Evolutionary conservation across 148 eudicot species (phyloP), one percentile per base, ranked within the genome.

Genomic region (Talinum fruticosum): DNA sequence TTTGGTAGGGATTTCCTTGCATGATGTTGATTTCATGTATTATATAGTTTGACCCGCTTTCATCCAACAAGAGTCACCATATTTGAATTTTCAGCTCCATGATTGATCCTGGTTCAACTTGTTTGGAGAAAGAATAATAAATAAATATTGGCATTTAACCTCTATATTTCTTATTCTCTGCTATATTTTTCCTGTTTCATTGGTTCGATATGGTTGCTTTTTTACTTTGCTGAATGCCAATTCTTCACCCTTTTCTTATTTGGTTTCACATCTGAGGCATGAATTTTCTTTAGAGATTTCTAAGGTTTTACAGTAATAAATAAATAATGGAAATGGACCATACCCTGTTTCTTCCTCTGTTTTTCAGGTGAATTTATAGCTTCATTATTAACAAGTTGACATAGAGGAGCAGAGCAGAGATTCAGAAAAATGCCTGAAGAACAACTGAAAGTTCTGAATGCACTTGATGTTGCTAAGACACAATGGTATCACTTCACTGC

Each of bases 401-500:
- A 30, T 66, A 32, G 10, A n/a, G 18, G 29, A 26, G 76, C 19
- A 26, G 26, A 62, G 2, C 19, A 28, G 75, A 23, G 5, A 16
- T 21, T n/a, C 6, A 1, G 1, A 15, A 62, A 59, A 34, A 82
- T 82, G 84, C 5, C 81, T 26, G 29, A 71, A 79, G 90, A 85
- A 0, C 76, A 82, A 10, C 78, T 83, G 23, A 69, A 83, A 75
- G 90, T 87, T 82, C 81, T 87, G 12, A 81, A 85, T 23, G 86
- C 90, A 79, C 86, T 87, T 19, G 90, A 87, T 65, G 76, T 45
- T 1, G 90, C 90, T 0, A 87, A 87, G 61, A 87, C 88, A 5
- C 90, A 87, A 85, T 85, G 84, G 87, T 87, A 87, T 68, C 90
- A 87, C 54, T 87, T 87, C 77, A 87, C 88, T 0, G 90, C 90